phyloP scores from a whole-genome alignment of 805 yeast species.

The Debaryomyces tyrocola region DNA sequence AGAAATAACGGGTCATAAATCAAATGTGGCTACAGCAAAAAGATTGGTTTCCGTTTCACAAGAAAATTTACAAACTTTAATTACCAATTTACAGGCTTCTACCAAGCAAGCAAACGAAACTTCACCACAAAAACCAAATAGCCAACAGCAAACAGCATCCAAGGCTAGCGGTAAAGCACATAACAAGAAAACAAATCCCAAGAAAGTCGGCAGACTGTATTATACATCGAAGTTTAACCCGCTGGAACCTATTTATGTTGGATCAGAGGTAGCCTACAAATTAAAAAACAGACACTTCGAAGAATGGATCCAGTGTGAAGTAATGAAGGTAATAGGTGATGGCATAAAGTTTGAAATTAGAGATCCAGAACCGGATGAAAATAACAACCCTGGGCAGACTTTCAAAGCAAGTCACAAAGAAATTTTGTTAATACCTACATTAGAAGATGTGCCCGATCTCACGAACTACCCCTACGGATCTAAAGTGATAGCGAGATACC shows the following conservation, averaged over 20 bases:
- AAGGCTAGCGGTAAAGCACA: conserved; percentile 5
- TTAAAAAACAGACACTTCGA: conserved; percentile 69
- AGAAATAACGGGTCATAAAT: conserved; percentile 50
- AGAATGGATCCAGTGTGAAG: conserved; percentile 97
- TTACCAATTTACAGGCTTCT: conserved; percentile 28
- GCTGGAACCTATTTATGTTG: conserved; percentile 55
- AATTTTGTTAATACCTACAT: conserved; percentile 66
- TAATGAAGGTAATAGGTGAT: conserved; percentile 71
- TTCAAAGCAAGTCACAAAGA: conserved; percentile 85
- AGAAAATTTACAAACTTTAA: conserved; percentile 48
- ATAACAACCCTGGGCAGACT: conserved; percentile 81
- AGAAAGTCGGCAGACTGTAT: conserved; percentile 44
- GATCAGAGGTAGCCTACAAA: conserved; percentile 87
- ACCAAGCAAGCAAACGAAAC: conserved; percentile 3
- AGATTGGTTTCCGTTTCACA: conserved; percentile 39
- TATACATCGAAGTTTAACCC: conserved; percentile 60
- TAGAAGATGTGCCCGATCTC: conserved; percentile 39
- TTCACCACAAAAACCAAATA: conserved; percentile 6
- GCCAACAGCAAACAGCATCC: conserved; percentile 3
- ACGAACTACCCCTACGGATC: conserved; percentile 69
- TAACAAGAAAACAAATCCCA: conserved; percentile 15
- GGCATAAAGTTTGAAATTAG: conserved; percentile 82
- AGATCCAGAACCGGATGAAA: conserved; percentile 97
- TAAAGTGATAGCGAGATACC: conserved; percentile 88
- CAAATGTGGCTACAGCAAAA: conserved; percentile 54